Conservation (phyloP, 2,329 filamentous ascomycete genomes). For the Botrytis elliptica region DNA sequence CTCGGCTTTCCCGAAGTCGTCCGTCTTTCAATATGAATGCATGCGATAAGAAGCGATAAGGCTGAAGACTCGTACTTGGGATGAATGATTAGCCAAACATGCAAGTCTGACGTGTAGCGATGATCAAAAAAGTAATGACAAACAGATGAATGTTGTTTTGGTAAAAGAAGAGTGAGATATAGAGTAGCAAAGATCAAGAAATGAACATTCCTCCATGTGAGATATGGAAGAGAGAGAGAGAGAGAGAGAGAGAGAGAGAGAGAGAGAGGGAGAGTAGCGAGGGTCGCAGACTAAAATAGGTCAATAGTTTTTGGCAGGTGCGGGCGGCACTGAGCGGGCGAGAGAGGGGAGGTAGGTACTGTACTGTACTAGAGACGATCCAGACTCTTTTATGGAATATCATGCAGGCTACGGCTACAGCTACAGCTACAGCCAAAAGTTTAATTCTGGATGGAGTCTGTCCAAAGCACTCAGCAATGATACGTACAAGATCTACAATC, state of each 20-base stretch:
- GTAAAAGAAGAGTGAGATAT: background rate
- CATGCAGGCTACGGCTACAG: background rate
- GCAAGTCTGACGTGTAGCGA: background rate
- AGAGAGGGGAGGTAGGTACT: background rate
- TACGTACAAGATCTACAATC: slow-evolving; percentile 1
- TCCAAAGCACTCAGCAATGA: background rate
- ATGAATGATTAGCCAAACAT: background rate
- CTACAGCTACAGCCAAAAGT: background rate
- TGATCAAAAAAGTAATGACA: background rate
- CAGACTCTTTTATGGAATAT: background rate
- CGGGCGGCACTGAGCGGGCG: background rate
- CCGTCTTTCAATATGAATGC: background rate
- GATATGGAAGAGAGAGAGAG: background rate
- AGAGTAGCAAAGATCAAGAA: background rate
- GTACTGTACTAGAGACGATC: background rate
- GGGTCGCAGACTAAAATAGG: background rate
- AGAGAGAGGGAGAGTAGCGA: background rate
- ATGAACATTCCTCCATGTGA: background rate
- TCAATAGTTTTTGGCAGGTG: slow-evolving; percentile 7
- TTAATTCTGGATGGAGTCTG: background rate
- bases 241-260: background rate
- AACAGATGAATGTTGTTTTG: background rate
- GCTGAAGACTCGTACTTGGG: slow-evolving; percentile 6
- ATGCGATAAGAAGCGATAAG: slow-evolving; percentile 12
- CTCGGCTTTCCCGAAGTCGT: background rate